These are phyloP conservation scores for Sicyos edulis DNA, from an alignment of 306 rosid genomes.

Conservation along the genomic window DNA sequence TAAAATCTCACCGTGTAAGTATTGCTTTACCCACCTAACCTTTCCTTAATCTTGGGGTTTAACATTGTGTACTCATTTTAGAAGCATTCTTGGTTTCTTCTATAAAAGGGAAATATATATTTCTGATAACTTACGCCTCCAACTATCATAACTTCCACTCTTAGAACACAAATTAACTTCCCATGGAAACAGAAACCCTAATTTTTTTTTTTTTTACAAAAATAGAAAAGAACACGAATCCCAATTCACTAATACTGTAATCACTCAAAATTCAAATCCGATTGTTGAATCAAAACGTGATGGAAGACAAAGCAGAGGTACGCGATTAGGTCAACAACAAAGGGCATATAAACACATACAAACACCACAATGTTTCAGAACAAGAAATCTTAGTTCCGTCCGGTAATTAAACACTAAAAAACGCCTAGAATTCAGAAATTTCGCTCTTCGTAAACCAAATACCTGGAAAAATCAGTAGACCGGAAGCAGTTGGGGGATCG, in stretches of 20 bases:
- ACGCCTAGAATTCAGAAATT: not conserved
- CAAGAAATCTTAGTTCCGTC: not conserved
- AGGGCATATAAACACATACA: not conserved
- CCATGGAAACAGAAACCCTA: no score
- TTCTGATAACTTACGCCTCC: no score
- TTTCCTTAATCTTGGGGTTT: no score
- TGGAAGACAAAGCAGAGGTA: not conserved
- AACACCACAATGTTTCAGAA: not conserved
- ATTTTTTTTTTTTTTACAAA: no score
- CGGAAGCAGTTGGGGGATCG: not conserved
- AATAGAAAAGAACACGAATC: not conserved
- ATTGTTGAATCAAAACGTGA: not conserved
- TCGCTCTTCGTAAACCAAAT: not conserved
- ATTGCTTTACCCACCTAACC: no score
- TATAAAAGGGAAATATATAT: no score
- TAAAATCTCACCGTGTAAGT: no score
- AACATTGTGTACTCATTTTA: no score
- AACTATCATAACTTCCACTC: no score
- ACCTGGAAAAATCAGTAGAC: not conserved
- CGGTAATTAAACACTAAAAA: not conserved
- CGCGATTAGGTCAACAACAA: not conserved
- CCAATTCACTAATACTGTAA: not conserved
- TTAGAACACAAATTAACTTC: no score
- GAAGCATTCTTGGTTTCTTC: no score
- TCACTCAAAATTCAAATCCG: not conserved